Evolutionary conservation across 1,284 basidiomycete species (phyloP), one percentile per base, ranked within the genome.

Genomic region (Cutaneotrichosporon spelunceum): DNA sequence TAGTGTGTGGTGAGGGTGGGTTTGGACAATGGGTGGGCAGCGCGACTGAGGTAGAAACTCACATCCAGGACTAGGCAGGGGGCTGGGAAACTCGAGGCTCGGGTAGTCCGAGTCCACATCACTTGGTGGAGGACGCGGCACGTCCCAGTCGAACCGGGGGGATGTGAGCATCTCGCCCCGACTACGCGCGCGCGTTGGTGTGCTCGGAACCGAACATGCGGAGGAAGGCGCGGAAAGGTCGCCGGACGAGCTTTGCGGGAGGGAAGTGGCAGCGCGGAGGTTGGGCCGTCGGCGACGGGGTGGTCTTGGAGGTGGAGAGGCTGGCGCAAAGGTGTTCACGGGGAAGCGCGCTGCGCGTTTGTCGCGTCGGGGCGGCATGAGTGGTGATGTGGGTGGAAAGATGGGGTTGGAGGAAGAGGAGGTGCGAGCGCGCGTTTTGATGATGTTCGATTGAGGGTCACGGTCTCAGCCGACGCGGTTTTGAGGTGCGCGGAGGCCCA

Each of bases 21-120:
- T 39, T 39, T 39, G 14, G 36, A n/a, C 14, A 39, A 19, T 13
- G 36, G 36, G 2, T 13, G 36, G 16, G 16, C 14, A 19, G 36
- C 16, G 36, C 11, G 16, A 5, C 14, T 13, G 36, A 39, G 11
- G 6, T 39, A 14, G 14, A 39, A 14, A 39, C 30, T 48, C 33
- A 53, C 33, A 36, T 26, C 26, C 48, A 34, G 44, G 6, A 33
- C 53, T 42, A 33, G 53, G 21, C 42, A 53, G 8, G 42, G 58
- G 52, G 16, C 34, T 53, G 16, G 52, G 33, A 24, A 23, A 45
- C 53, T 53, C 52, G 23, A 55, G 53, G 53, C 39, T 48, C 26
- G 45, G 45, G 21, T 29, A 48, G 44, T 56, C 44, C 19, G 55
- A 23, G 8, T 47, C 45, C 21, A 23, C 33, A 21, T 48, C 45